phyloP scores from a whole-genome alignment of 768 basidiomycete species.

The Suillus clintonianus region DNA sequence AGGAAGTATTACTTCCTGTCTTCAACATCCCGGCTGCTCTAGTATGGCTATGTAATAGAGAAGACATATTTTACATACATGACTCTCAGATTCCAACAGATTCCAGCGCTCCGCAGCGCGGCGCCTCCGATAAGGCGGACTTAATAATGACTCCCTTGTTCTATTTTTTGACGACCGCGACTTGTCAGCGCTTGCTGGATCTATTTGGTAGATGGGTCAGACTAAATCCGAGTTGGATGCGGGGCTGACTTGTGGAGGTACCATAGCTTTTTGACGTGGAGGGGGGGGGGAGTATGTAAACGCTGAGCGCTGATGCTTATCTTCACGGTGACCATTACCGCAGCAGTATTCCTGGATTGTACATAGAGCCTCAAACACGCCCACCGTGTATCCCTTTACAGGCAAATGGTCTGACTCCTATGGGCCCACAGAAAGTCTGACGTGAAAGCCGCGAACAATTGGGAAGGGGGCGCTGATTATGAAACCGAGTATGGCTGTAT shows the following conservation, averaged over 20 bases:
- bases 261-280: too few relatives aligned
- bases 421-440: not conserved
- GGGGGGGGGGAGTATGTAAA: too few relatives aligned
- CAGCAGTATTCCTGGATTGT: not conserved
- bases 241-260: not conserved
- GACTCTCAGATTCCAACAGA: not conserved
- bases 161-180: not conserved
- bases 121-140: not conserved
- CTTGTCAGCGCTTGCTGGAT: not conserved
- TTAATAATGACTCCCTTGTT: not conserved
- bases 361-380: not conserved
- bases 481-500: not conserved
- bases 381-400: not conserved
- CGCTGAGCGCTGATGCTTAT: too few relatives aligned
- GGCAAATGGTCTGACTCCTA: not conserved
- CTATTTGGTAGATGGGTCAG: not conserved
- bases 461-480: not conserved
- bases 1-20: not conserved
- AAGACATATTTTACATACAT: not conserved
- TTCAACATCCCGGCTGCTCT: not conserved
- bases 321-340: not conserved
- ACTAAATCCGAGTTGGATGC: not conserved
- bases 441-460: not conserved
- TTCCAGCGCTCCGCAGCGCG: not conserved
- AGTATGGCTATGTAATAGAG: not conserved